Evolutionary conservation across 495 filamentous ascomycete species (phyloP).

Genomic region (Hyaloscypha bicolor): DNA sequence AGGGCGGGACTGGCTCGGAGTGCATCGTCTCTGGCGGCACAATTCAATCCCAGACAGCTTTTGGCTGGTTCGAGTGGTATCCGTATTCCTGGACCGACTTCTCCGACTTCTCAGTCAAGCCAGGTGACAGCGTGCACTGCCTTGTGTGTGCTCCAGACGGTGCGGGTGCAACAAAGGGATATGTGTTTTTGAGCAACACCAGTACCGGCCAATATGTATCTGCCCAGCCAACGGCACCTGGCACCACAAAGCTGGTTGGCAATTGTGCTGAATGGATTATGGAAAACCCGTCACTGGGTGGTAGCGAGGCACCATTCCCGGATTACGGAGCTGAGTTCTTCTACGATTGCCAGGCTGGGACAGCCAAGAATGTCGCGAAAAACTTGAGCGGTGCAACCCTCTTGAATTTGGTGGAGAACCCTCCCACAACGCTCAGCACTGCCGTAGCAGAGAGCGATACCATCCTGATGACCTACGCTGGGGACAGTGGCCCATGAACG

Average conservation of each 20-base stretch:
- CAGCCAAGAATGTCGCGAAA: background rate
- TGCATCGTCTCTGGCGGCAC: background rate
- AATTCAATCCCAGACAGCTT: background rate
- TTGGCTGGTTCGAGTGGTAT: background rate
- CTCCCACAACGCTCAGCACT: background rate
- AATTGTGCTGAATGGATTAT: background rate
- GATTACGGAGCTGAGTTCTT: constrained; percentile 6
- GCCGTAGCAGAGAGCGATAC: background rate
- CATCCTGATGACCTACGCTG: constrained; percentile 5
- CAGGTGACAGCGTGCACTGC: background rate
- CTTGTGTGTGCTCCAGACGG: background rate
- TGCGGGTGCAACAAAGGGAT: background rate
- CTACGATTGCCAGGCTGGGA: constrained; percentile 3
- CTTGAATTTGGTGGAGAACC: background rate
- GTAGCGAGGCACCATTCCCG: background rate
- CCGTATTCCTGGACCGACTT: background rate
- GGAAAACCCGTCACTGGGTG: background rate
- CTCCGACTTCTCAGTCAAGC: background rate
- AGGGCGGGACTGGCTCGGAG: background rate
- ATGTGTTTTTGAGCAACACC: background rate
- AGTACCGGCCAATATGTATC: background rate
- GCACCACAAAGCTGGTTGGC: background rate
- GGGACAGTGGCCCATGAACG: constrained; percentile 8
- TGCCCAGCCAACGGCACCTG: background rate
- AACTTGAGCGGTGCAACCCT: background rate